Conservation (phyloP, 192 early-diverging fungal genomes). For the Funneliformis mosseae region DNA sequence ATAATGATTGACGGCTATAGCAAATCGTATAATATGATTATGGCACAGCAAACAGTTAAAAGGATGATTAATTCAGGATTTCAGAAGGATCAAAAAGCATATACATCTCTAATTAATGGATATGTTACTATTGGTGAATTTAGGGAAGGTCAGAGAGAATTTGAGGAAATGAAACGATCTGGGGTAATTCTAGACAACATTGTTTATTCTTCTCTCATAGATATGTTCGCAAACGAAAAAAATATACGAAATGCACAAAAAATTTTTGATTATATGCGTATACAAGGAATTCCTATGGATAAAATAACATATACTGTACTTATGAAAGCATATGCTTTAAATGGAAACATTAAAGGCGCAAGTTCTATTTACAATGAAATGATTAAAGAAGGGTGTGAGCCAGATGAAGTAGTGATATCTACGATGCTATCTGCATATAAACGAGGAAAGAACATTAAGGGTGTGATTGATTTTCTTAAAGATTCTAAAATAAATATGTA, state of each 20-base stretch:
- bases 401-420: not conserved
- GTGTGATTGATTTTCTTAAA: not conserved
- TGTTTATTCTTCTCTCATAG: slow-evolving; percentile 27
- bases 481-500: not conserved
- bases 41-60: not conserved
- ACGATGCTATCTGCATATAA: slow-evolving; percentile 23
- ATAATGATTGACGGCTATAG: slow-evolving; percentile 20
- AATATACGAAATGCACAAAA: slow-evolving; percentile 13
- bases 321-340: slow-evolving; percentile 16
- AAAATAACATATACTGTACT: slow-evolving; percentile 24
- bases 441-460: not conserved
- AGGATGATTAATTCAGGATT: slow-evolving; percentile 9
- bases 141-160: not conserved
- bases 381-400: not conserved
- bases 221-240: slow-evolving; percentile 21
- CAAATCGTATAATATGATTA: slow-evolving; percentile 12
- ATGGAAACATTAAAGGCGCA: not conserved
- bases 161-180: slow-evolving; percentile 25
- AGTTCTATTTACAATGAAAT: slow-evolving; percentile 18
- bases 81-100: slow-evolving; percentile 5
- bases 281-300: slow-evolving; percentile 21
- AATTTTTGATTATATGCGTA: slow-evolving; percentile 26
- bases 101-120: slow-evolving; percentile 31
- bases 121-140: slow-evolving; percentile 9
- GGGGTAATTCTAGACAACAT: not conserved